Percentiles rank a stretch among this genome's conserved stretches.
These are phyloP conservation scores for Yamagishiella unicocca DNA, from an alignment of 139 green algal genomes.

Conservation along the genomic window DNA sequence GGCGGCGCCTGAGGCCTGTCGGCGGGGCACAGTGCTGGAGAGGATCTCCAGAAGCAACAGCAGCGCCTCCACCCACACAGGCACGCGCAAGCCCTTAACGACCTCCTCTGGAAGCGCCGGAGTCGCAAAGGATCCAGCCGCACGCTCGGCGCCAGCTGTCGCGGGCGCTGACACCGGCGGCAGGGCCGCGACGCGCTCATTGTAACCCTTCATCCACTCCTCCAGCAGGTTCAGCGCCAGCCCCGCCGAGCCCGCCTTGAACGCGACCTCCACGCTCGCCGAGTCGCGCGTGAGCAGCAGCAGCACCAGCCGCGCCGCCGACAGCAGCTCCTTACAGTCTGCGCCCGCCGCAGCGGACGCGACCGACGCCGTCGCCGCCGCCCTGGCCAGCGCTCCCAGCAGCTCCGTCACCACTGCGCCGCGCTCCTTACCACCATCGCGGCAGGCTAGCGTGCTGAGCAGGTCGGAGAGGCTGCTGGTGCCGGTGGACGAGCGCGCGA, in stretches of 20 bases:
- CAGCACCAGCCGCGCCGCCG: constrained; percentile 77
- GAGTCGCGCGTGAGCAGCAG: constrained; percentile 79
- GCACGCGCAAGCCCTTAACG: constrained; percentile 60
- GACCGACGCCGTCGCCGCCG: constrained; percentile 17
- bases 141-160: background rate
- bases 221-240: constrained; percentile 72
- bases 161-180: background rate
- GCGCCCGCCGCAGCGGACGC: background rate
- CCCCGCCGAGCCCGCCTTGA: constrained; percentile 52
- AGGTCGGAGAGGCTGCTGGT: constrained; percentile 68
- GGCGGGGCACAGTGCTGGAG: constrained; percentile 47
- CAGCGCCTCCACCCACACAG: constrained; percentile 85
- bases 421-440: constrained; percentile 67
- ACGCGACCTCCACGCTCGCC: constrained; percentile 57
- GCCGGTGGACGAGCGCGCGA: constrained; percentile 56
- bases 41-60: constrained; percentile 85
- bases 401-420: constrained; percentile 71
- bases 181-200: constrained; percentile 23
- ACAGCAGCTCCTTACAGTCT: constrained; percentile 32
- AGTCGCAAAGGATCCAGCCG: background rate
- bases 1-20: background rate
- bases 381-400: constrained; percentile 56
- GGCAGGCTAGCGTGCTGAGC: constrained; percentile 67
- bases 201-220: constrained; percentile 68
- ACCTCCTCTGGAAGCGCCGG: background rate